Conservation (phyloP, 257 asterid genomes). For the Rhazya stricta region DNA sequence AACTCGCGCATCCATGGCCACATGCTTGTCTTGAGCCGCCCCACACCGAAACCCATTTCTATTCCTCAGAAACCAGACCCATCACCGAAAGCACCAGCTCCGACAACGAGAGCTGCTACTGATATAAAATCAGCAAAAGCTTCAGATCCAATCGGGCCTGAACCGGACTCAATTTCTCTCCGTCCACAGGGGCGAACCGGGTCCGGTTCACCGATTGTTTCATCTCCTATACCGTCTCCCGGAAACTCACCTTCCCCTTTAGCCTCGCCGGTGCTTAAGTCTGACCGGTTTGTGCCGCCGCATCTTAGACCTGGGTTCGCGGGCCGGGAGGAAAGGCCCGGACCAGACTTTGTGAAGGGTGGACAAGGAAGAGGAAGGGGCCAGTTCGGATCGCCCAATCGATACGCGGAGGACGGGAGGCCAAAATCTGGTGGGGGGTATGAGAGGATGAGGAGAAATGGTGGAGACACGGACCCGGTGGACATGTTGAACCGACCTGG, state of each 20-base stretch:
- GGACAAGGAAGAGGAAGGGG: slow-evolving; percentile 32
- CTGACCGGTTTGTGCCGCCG: slow-evolving; percentile 64
- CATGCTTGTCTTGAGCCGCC: slow-evolving; percentile 75
- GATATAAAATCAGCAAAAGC: background rate
- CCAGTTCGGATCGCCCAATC: slow-evolving; percentile 27
- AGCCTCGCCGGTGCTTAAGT: slow-evolving; percentile 41
- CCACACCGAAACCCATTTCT: slow-evolving; percentile 46
- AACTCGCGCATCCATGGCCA: slow-evolving; percentile 80
- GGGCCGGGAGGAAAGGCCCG: slow-evolving; percentile 64
- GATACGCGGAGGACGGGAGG: slow-evolving; percentile 42
- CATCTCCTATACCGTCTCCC: slow-evolving; percentile 38
- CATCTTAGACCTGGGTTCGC: slow-evolving; percentile 82
- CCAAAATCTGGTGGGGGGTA: slow-evolving; percentile 76
- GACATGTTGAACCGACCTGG: slow-evolving; percentile 39
- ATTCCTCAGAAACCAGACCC: slow-evolving; percentile 21
- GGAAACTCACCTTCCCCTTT: slow-evolving; percentile 27
- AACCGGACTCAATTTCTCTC: slow-evolving; percentile 47
- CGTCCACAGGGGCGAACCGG: slow-evolving; percentile 74
- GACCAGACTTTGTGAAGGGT: slow-evolving; percentile 38
- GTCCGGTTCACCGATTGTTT: slow-evolving; percentile 30
- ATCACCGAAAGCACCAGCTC: slow-evolving; percentile 12
- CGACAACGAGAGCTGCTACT: background rate
- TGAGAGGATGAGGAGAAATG: slow-evolving; percentile 39
- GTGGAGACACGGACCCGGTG: slow-evolving; percentile 38
- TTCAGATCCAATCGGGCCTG: slow-evolving; percentile 37